phyloP scores from a whole-genome alignment of 2,329 filamentous ascomycete genomes.

The Pseudogymnoascus sp. region DNA sequence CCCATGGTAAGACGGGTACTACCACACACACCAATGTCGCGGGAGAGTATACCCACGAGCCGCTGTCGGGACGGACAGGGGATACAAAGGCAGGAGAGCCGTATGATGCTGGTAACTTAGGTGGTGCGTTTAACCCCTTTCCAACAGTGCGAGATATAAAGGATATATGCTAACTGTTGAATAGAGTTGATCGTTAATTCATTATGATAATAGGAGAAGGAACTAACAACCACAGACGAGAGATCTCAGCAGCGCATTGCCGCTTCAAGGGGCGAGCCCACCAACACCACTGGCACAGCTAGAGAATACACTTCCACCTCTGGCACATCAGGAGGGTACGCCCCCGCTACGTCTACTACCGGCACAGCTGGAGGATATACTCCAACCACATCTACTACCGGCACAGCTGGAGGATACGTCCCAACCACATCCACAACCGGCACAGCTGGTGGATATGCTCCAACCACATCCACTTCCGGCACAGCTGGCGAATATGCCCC shows the following conservation, averaged over 20 bases:
- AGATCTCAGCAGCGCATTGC: neutral
- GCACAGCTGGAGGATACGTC: conserved; percentile 19
- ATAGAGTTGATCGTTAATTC: neutral
- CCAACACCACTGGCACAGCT: neutral
- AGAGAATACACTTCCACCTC: neutral
- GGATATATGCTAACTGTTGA: neutral
- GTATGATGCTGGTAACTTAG: conserved; percentile 72
- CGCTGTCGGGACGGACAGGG: conserved; percentile 64
- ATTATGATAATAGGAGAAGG: neutral
- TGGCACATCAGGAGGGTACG: conserved; percentile 17
- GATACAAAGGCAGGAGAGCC: conserved; percentile 63
- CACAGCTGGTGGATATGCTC: conserved; percentile 18
- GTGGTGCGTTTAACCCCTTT: conserved; percentile 38
- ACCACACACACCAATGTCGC: neutral
- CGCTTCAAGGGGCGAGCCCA: neutral
- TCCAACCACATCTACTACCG: conserved; percentile 7
- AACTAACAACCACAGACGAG: neutral
- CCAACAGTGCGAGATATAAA: neutral
- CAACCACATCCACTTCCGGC: conserved; percentile 18
- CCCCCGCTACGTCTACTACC: conserved; percentile 18
- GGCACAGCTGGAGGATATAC: conserved; percentile 3
- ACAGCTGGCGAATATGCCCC: conserved; percentile 5
- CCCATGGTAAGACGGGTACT: neutral
- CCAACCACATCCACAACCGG: conserved; percentile 17
- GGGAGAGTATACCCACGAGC: conserved; percentile 43